Evolutionary conservation across 2,329 filamentous ascomycete genomes (phyloP).

Genomic region (Alternaria metachromatica): DNA sequence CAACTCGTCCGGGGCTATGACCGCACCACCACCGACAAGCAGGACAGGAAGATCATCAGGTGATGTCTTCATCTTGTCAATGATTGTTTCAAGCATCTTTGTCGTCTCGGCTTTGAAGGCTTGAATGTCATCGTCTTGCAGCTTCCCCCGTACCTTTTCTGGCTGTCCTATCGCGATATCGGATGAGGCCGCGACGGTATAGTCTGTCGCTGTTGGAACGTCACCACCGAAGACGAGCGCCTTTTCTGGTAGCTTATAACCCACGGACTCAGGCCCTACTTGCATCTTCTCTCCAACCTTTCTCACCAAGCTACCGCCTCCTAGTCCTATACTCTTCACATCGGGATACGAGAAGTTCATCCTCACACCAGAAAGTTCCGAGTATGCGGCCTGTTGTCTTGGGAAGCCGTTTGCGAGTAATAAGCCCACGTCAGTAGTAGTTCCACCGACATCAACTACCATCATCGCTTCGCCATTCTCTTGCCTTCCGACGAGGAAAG

Average conservation of each 20-base stretch:
- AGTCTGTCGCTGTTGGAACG: slow-evolving; percentile 66
- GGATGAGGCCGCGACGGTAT: slow-evolving; percentile 49
- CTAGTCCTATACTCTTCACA: slow-evolving; percentile 65
- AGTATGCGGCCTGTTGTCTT: slow-evolving; percentile 67
- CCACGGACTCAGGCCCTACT: slow-evolving; percentile 69
- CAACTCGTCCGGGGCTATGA: slow-evolving; percentile 64
- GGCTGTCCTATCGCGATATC: slow-evolving; percentile 54
- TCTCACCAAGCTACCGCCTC: slow-evolving; percentile 64
- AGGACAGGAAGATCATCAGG: slow-evolving; percentile 65
- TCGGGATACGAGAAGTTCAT: slow-evolving; percentile 65
- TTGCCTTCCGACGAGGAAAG: slow-evolving; percentile 46
- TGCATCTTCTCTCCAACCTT: slow-evolving; percentile 49
- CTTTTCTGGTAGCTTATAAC: slow-evolving; percentile 62
- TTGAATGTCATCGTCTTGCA: slow-evolving; percentile 45
- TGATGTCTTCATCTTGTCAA: slow-evolving; percentile 69
- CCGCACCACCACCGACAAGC: slow-evolving; percentile 68
- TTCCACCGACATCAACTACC: slow-evolving; percentile 72
- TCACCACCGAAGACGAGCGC: slow-evolving; percentile 64
- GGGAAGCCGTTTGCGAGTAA: slow-evolving; percentile 69
- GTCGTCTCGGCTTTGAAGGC: slow-evolving; percentile 54
- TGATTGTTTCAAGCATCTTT: slow-evolving; percentile 61
- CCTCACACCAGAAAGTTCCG: slow-evolving; percentile 66
- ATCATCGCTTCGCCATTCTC: slow-evolving; percentile 57
- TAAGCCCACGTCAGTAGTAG: slow-evolving; percentile 69
- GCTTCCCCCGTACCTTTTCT: slow-evolving; percentile 43